Conservation (phyloP, 1,284 basidiomycete species). For the Entoloma clypeatum region DNA sequence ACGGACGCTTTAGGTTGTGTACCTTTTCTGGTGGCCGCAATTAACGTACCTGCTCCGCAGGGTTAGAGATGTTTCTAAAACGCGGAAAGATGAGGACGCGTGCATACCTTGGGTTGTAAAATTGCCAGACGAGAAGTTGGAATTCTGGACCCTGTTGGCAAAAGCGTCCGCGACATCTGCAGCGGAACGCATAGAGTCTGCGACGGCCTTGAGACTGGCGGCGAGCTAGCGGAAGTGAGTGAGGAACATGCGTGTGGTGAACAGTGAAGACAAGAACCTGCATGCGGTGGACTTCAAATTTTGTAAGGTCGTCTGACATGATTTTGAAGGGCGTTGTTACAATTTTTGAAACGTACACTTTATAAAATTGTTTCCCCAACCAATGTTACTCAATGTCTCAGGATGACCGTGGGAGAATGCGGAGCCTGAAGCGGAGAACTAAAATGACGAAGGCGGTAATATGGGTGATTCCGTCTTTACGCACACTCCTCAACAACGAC, state of each 20-base stretch:
- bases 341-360: too few species aligned
- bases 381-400: slow-evolving; percentile 29
- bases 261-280: slow-evolving; percentile 34
- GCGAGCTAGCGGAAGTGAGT: slow-evolving; percentile 40
- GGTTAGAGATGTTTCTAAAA: too few species aligned
- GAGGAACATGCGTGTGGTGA: slow-evolving; percentile 1
- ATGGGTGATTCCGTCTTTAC: slow-evolving; percentile 16
- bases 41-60: too few species aligned
- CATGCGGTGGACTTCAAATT: slow-evolving; percentile 44
- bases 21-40: too few species aligned
- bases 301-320: slow-evolving; percentile 40
- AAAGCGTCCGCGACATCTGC: slow-evolving; percentile 56
- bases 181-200: slow-evolving; percentile 55
- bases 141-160: slow-evolving; percentile 34
- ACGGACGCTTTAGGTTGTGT: slow-evolving; percentile 6
- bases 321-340: too few species aligned
- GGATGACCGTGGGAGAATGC: slow-evolving; percentile 31
- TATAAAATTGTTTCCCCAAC: slow-evolving; percentile 17
- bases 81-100: neutral
- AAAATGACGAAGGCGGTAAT: slow-evolving; percentile 26
- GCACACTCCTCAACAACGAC: slow-evolving; percentile 21
- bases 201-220: slow-evolving; percentile 47
- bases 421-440: slow-evolving; percentile 31
- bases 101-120: slow-evolving; percentile 14
- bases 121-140: slow-evolving; percentile 17